Percentiles rank a stretch among this genome's conserved stretches.
Conservation (phyloP, 1,139 yeast species). For the Scheffersomyces segobiensis region DNA sequence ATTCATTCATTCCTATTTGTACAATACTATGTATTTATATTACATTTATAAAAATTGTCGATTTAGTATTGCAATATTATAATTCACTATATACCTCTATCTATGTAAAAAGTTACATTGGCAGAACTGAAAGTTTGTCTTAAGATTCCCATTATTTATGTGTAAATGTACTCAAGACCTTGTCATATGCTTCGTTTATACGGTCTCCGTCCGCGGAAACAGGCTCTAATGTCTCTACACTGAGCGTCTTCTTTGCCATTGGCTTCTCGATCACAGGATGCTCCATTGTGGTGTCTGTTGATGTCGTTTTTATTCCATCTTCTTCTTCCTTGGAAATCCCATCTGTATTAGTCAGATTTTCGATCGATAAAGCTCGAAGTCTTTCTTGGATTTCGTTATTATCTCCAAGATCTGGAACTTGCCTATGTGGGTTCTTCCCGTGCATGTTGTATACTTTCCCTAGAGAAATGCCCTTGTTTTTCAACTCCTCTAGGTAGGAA, state of each 20-base stretch:
- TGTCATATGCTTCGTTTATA: conserved; percentile 52
- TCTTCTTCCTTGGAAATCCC: conserved; percentile 4
- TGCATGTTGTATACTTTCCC: conserved; percentile 47
- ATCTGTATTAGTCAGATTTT: conserved; percentile 4
- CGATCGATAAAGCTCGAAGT: conserved; percentile 12
- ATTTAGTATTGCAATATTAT: neutral
- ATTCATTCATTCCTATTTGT: neutral
- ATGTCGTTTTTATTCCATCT: neutral
- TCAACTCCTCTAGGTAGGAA: conserved; percentile 48
- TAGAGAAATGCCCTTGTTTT: conserved; percentile 51
- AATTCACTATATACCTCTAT: neutral
- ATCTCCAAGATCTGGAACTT: conserved; percentile 11
- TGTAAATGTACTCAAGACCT: conserved; percentile 36
- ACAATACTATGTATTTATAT: neutral
- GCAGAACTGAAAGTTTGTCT: neutral
- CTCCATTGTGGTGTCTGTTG: conserved; percentile 3
- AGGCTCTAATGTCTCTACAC: conserved; percentile 1
- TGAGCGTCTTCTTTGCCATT: conserved; percentile 3
- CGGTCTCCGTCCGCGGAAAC: conserved; percentile 20
- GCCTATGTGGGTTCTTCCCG: conserved; percentile 7
- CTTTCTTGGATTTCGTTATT: conserved; percentile 20
- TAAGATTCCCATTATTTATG: neutral
- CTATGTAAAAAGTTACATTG: neutral
- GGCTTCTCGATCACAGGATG: conserved; percentile 1
- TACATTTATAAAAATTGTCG: neutral